Evolutionary conservation across 2,329 filamentous ascomycete genomes (phyloP).

Genomic region (Coniochaeta pulveracea): DNA sequence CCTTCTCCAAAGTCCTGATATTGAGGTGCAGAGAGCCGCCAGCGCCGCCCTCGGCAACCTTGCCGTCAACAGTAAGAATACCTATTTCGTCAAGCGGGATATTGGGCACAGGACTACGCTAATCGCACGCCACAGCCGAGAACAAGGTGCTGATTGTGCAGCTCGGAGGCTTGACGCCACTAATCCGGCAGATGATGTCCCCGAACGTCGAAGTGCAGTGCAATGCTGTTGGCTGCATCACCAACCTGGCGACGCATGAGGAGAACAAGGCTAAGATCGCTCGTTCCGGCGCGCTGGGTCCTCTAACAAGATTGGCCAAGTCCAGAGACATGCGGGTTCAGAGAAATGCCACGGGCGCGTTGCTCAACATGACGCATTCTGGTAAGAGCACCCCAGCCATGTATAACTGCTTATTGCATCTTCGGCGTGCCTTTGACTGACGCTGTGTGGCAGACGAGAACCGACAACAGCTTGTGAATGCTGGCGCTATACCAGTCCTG

Average conservation of each 20-base stretch:
- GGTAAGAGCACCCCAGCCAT: conserved; percentile 26
- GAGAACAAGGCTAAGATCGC: conserved; percentile 99
- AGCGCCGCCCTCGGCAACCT: conserved; percentile 93
- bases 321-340: conserved; percentile 98
- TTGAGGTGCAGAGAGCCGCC: conserved; percentile 92
- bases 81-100: not conserved
- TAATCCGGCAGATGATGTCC: conserved; percentile 98
- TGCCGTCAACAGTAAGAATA: conserved; percentile 79
- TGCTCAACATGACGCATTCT: conserved; percentile 98
- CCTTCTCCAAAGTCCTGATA: conserved; percentile 86
- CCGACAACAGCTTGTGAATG: conserved; percentile 91
- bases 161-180: conserved; percentile 76
- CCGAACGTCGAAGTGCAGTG: conserved; percentile 97
- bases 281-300: conserved; percentile 81
- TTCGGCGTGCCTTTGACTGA: too few relatives aligned
- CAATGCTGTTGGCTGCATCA: conserved; percentile 98
- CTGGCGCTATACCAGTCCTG: conserved; percentile 93
- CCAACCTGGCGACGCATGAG: conserved; percentile 93
- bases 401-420: conserved; percentile 1
- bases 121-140: conserved; percentile 54
- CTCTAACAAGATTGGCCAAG: conserved; percentile 84
- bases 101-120: conserved; percentile 18
- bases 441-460: conserved; percentile 78
- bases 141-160: conserved; percentile 97
- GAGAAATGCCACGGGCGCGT: conserved; percentile 87